A percentile compares a stretch with the other conserved stretches of the same genome.
These are phyloP conservation scores for Aspergillus steynii DNA, from an alignment of 495 filamentous ascomycete species.

Conservation along the genomic window DNA sequence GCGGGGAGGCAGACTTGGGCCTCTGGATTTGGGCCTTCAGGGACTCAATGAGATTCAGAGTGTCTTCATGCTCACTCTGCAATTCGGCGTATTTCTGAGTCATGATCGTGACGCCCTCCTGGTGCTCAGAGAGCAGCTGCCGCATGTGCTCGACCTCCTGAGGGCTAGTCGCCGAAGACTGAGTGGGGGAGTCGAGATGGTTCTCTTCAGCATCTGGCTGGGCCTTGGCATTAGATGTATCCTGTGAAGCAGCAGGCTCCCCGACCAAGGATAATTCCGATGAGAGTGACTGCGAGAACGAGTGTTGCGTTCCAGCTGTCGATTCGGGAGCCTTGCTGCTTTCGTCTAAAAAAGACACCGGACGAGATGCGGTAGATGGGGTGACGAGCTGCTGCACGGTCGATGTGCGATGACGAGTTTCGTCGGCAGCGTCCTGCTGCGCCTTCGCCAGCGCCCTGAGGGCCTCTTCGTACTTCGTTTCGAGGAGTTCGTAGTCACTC, in stretches of 20 bases:
- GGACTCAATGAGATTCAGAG: constrained; percentile 81
- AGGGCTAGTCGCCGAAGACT: constrained; percentile 32
- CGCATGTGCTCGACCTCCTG: constrained; percentile 72
- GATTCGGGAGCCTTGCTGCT: constrained; percentile 65
- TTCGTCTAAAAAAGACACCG: constrained; percentile 92
- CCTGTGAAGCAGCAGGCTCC: constrained; percentile 70
- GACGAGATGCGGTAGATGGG: constrained; percentile 61
- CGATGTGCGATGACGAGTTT: constrained; percentile 66
- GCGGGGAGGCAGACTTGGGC: constrained; percentile 66
- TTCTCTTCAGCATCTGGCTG: constrained; percentile 26
- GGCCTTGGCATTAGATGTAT: constrained; percentile 55
- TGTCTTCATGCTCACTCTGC: constrained; percentile 76
- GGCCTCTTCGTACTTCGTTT: constrained; percentile 88
- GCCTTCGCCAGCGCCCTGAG: constrained; percentile 76
- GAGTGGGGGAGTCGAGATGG: constrained; percentile 14
- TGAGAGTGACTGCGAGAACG: constrained; percentile 91
- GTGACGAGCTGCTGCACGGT: constrained; percentile 52
- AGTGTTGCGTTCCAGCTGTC: constrained; percentile 75
- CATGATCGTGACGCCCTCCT: constrained; percentile 68
- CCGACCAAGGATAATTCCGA: constrained; percentile 94
- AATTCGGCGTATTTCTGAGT: constrained; percentile 77
- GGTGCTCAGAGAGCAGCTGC: constrained; percentile 70
- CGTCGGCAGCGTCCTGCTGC: constrained; percentile 78
- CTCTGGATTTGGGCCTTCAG: constrained; percentile 83
- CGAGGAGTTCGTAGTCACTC: constrained; percentile 77